Evolutionary conservation across 441 rosid genomes (phyloP), one percentile per base, ranked within the genome.

Genomic region (Gossypium laxum): DNA sequence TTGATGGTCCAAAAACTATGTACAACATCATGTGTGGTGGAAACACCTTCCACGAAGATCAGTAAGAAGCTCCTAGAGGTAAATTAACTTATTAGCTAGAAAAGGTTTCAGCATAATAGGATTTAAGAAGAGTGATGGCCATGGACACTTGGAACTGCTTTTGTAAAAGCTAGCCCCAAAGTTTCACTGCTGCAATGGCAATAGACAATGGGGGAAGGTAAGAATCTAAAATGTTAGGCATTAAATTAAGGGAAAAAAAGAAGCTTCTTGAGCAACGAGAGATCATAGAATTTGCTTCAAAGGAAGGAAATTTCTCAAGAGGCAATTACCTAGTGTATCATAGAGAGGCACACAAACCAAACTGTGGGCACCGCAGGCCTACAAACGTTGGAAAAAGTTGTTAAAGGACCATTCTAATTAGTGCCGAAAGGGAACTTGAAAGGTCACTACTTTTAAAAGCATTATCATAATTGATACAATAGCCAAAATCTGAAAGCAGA

Each of bases 331-430:
- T 5, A 93, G 86, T n/a, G 96, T 91, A 73, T 94, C 98, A 79
- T 93, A 91, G 43, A 93, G 93, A 71, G 98, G 98, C 68, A 93
- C 98, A 74, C 93, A 91, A 34, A 90, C 72, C 74, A 90, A 82
- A 79, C 89, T 84, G 74, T 85, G 89, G 38, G 92, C 97, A 74
- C 72, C 76, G 79, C 96, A 89, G 75, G 96, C 96, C 98, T 93
- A 70, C 12, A 84, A 72, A 75, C 73, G 51, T 69, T 10, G 26
- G 59, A 50, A 28, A 52, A 58, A 58, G 15, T 41, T 45, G 30
- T 34, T 41, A 67, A 32, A 47, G 57, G 52, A 12, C 34, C 69
- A 34, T 64, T 61, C 65, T 50, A 69, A 7, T 17, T 2, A 72
- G 34, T 64, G 19, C 34, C 12, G 5, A 64, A 64, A 38, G 30